Evolutionary conservation across 73 alveolate species (phyloP), one percentile per base, ranked within the genome.

Genomic region (Symbiodinium pilosum): DNA sequence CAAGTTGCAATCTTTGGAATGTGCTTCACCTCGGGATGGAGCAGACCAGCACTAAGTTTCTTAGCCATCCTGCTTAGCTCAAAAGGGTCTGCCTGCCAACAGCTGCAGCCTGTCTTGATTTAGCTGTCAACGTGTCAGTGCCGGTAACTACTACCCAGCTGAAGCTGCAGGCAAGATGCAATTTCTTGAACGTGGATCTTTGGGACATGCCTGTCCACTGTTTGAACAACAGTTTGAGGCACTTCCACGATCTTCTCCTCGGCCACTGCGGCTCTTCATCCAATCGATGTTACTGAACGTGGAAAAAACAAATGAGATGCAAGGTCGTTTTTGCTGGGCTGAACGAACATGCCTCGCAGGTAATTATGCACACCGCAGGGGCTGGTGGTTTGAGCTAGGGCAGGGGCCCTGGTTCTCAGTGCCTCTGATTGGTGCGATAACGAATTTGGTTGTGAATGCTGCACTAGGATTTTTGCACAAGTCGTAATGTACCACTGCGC

Each of bases 231-330:
- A 34, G 92, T 81, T 77, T 93, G 98, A 0, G 98, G 98, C 44
- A 93, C 98, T 81, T 93, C 98, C 59, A 77, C 98, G 44, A 81
- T 93, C 92, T 81, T 93, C 98, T 93, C 98, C 98, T 77, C 56
- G 39, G 52, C n/a, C n/a, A n/a, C n/a, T n/a, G n/a, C n/a, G n/a
- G n/a, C n/a, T n/a, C n/a, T 28, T 24, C 73, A 54, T 2, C 2
- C 73, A 54, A 54, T 54, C 73, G 73, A 54, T 54, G 20, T 54
- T 54, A 30, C 32, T 24, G 73, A 26, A 54, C 12, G 71, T 12
- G 71, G 71, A 30, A 30, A 54, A 54, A 30, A 26, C 73, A 9
- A 54, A 54, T 54, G 32, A 8, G 34, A 30, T 54, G 73, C 73
- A 6, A 54, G 73, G n/a, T n/a, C n/a, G n/a, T n/a, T n/a, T n/a